Percentiles rank a stretch among this genome's conserved stretches.
phyloP scores from a whole-genome alignment of 1,139 yeast species.

The Candida pseudoviswanathii region DNA sequence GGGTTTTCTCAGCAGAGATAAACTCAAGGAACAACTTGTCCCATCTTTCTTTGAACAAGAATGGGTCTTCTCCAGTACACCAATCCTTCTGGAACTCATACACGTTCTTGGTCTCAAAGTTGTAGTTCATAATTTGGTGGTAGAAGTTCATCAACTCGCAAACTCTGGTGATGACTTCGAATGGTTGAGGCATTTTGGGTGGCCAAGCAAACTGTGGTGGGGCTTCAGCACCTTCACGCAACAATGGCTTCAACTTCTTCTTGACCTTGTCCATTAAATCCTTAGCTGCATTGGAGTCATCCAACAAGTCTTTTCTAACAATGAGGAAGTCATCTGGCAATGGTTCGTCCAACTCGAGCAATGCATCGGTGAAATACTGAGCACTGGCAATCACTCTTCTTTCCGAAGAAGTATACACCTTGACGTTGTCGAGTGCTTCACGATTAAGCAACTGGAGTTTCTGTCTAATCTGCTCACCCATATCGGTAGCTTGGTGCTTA shows the following conservation, averaged over 20 bases:
- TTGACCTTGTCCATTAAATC: constrained; percentile 97
- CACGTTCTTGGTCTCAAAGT: constrained; percentile 70
- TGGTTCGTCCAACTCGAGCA: constrained; percentile 68
- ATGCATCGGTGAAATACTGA: constrained; percentile 80
- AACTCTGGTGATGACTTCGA: constrained; percentile 87
- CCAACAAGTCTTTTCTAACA: constrained; percentile 87
- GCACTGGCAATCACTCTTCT: constrained; percentile 94
- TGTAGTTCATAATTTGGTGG: constrained; percentile 78
- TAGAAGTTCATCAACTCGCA: constrained; percentile 96
- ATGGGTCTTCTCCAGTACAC: constrained; percentile 98
- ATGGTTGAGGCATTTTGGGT: constrained; percentile 96
- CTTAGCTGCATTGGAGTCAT: constrained; percentile 97
- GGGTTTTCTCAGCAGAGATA: constrained; percentile 91
- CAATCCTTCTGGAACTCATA: constrained; percentile 73
- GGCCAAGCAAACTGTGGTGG: constrained; percentile 99
- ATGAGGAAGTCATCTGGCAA: constrained; percentile 79
- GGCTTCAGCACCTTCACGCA: constrained; percentile 95
- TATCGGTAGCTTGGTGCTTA: constrained; percentile 87
- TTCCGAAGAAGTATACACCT: constrained; percentile 89
- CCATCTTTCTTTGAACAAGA: constrained; percentile 93
- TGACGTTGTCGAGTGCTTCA: constrained; percentile 80
- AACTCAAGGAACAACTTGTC: constrained; percentile 94
- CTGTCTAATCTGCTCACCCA: constrained; percentile 94
- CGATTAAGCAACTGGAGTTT: constrained; percentile 85
- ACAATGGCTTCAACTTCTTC: constrained; percentile 89